These are phyloP conservation scores for Cryomyces antarcticus DNA, from an alignment of 495 filamentous ascomycete genomes.

Conservation along the genomic window DNA sequence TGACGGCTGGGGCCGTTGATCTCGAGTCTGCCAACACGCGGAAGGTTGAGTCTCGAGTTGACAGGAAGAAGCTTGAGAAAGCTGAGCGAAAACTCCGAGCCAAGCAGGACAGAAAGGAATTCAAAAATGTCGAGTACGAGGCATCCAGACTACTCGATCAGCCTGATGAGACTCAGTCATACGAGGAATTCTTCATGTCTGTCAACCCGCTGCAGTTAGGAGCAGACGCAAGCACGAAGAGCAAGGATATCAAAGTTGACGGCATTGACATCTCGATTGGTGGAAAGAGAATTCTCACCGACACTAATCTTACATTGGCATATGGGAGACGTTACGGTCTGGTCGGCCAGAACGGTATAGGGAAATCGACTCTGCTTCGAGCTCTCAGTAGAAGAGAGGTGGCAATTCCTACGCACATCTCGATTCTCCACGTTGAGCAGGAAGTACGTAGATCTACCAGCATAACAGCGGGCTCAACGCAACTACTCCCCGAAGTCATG, in stretches of 20 bases:
- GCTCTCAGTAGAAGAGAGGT: conserved; percentile 88
- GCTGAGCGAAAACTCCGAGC: conserved; percentile 93
- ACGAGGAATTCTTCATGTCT: conserved; percentile 98
- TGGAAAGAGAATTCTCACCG: conserved; percentile 70
- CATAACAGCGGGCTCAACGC: too few species aligned
- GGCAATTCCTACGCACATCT: conserved; percentile 86
- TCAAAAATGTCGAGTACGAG: conserved; percentile 97
- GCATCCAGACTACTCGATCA: conserved; percentile 76
- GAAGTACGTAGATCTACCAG: conserved; percentile 36
- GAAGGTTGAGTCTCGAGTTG: conserved; percentile 93
- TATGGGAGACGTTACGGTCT: conserved; percentile 92
- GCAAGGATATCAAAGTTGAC: conserved; percentile 98
- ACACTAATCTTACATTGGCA: conserved; percentile 74
- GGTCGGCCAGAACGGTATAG: conserved; percentile 97
- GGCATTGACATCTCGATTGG: conserved; percentile 85
- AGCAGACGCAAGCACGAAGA: conserved; percentile 48
- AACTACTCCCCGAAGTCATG: too few species aligned
- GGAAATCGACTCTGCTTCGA: conserved; percentile 86
- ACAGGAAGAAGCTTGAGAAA: conserved; percentile 98
- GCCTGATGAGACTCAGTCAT: conserved; percentile 68
- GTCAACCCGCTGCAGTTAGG: conserved; percentile 92
- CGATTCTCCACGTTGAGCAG: conserved; percentile 97
- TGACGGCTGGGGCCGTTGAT: conserved; percentile 69
- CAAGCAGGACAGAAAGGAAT: conserved; percentile 94
- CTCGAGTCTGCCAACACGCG: conserved; percentile 77